Conservation (phyloP, 306 rosid genomes). For the Carpinus viminea region DNA sequence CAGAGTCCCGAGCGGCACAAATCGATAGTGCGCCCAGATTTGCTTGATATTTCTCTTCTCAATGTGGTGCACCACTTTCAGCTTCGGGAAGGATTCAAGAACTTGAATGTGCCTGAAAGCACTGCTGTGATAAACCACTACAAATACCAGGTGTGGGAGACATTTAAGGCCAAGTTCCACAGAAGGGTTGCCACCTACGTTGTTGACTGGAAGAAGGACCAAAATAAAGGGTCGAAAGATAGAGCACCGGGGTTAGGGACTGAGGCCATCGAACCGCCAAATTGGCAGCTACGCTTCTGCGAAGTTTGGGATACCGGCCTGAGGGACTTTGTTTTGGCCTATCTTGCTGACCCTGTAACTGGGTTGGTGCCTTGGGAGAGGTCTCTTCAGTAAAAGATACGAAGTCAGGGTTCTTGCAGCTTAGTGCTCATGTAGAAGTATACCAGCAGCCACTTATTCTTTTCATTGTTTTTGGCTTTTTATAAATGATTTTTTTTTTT, state of each 20-base stretch:
- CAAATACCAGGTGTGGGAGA: constrained; percentile 96
- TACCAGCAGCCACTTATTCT: constrained; percentile 46
- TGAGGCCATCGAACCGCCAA: constrained; percentile 75
- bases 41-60: constrained; percentile 67
- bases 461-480: constrained; percentile 39
- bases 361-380: constrained; percentile 85
- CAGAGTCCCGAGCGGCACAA: constrained; percentile 77
- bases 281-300: constrained; percentile 84
- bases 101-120: constrained; percentile 49
- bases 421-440: constrained; percentile 49
- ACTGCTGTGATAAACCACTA: constrained; percentile 75
- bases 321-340: constrained; percentile 64
- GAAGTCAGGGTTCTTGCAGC: constrained; percentile 34
- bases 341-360: constrained; percentile 63
- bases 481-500: constrained; percentile 31
- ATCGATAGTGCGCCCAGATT: constrained; percentile 73
- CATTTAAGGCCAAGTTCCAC: constrained; percentile 70
- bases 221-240: constrained; percentile 86
- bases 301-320: constrained; percentile 88
- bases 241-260: constrained; percentile 97
- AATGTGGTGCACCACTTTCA: constrained; percentile 89
- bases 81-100: constrained; percentile 54
- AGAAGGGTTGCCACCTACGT: constrained; percentile 98
- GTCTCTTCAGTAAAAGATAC: constrained; percentile 37
- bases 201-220: constrained; percentile 90